Percentiles rank a stretch among this genome's conserved stretches.
phyloP scores from a whole-genome alignment of 345 rosid species.

The Excoecaria agallocha region DNA sequence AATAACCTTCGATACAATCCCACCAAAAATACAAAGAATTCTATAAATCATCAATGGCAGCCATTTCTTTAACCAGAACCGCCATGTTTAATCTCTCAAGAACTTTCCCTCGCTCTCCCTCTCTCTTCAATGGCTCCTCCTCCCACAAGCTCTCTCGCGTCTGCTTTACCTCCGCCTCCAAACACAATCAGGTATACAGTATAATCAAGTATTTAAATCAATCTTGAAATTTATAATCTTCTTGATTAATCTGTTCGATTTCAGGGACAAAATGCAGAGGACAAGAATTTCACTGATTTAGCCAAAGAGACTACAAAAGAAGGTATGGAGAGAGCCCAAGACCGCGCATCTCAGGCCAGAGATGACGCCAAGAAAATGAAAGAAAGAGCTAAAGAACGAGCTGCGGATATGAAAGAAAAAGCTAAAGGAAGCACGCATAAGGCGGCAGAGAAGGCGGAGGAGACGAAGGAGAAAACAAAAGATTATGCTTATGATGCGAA shows the following conservation, averaged over 20 bases:
- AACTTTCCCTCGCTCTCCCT: constrained; percentile 17
- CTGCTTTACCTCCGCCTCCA: constrained; percentile 38
- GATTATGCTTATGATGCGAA: neutral
- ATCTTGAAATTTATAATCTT: neutral
- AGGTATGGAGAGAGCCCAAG: neutral
- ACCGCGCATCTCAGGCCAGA: constrained; percentile 2
- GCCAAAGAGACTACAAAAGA: constrained; percentile 16
- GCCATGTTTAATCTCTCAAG: constrained; percentile 25
- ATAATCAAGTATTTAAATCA: neutral
- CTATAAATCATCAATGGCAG: constrained; percentile 25
- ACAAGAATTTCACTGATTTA: constrained; percentile 1
- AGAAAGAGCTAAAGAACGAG: constrained; percentile 17
- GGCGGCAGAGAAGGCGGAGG: constrained; percentile 22
- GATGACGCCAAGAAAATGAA: neutral
- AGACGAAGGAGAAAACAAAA: neutral
- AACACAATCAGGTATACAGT: constrained; percentile 15
- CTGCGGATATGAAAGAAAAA: constrained; percentile 20
- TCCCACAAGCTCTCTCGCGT: constrained; percentile 28
- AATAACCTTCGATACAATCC: neutral
- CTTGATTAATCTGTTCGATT: neutral
- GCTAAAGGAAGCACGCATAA: constrained; percentile 23
- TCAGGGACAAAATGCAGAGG: constrained; percentile 26
- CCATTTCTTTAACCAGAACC: constrained; percentile 25
- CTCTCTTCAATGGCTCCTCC: constrained; percentile 2
- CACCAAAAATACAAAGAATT: neutral